Percentiles rank a stretch among this genome's conserved stretches.
Conservation (phyloP, 768 basidiomycete species). For the Lentinula lateritia region DNA sequence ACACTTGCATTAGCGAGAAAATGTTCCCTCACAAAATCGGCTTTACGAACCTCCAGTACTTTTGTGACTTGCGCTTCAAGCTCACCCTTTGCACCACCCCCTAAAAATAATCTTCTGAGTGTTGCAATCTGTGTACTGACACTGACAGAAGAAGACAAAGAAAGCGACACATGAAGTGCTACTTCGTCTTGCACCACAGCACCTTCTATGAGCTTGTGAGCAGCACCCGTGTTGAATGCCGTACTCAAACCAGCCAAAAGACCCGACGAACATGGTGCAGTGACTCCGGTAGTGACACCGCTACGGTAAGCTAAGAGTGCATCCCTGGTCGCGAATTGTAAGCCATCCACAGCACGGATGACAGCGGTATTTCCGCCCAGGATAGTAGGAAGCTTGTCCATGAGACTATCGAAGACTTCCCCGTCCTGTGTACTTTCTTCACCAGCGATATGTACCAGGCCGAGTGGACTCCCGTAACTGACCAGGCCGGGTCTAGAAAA, state of each 20-base stretch:
- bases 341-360: conserved; percentile 63
- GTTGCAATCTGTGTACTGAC: conserved; percentile 66
- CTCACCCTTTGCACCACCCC: conserved; percentile 30
- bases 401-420: conserved; percentile 39
- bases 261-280: conserved; percentile 43
- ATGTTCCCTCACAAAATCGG: neutral
- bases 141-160: conserved; percentile 37
- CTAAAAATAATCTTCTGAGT: conserved; percentile 43
- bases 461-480: conserved; percentile 61
- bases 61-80: conserved; percentile 35
- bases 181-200: conserved; percentile 56
- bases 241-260: conserved; percentile 55
- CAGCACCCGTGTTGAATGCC: conserved; percentile 51
- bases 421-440: conserved; percentile 63
- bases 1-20: neutral
- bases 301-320: conserved; percentile 46
- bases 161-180: conserved; percentile 58
- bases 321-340: conserved; percentile 25
- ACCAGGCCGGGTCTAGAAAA: conserved; percentile 51
- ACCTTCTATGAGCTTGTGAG: conserved; percentile 49
- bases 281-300: conserved; percentile 60
- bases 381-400: conserved; percentile 33
- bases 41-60: conserved; percentile 33
- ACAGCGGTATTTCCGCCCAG: conserved; percentile 34
- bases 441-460: conserved; percentile 53